Percentiles rank a stretch among this genome's conserved stretches.
phyloP scores from a whole-genome alignment of 768 basidiomycete genomes.

The Mycena crocata region DNA sequence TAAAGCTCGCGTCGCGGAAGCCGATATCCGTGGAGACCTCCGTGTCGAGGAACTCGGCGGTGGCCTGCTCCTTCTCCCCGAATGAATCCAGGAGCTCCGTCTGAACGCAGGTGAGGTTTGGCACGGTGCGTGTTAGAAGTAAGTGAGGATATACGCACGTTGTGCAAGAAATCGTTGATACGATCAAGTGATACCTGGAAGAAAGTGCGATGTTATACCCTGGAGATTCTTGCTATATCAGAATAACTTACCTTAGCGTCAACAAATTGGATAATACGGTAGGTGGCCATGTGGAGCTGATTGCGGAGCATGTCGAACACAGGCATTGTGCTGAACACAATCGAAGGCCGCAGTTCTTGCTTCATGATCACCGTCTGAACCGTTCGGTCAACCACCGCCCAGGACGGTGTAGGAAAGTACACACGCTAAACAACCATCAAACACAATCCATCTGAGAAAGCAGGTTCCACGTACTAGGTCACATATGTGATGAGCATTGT shows the following conservation, averaged over 20 bases:
- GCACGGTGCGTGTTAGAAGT: no score
- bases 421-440: slow-evolving; percentile 1
- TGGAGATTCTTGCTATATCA: no score
- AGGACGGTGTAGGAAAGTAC: not conserved
- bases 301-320: slow-evolving; percentile 74
- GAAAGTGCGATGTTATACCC: no score
- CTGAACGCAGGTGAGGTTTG: slow-evolving; percentile 9
- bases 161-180: slow-evolving; percentile 54
- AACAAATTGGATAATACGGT: slow-evolving; percentile 38
- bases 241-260: slow-evolving; percentile 72
- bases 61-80: slow-evolving; percentile 51
- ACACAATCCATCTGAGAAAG: slow-evolving; percentile 49
- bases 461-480: slow-evolving; percentile 51
- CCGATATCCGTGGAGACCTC: slow-evolving; percentile 49
- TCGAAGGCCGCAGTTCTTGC: slow-evolving; percentile 53
- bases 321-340: slow-evolving; percentile 62
- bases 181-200: slow-evolving; percentile 71
- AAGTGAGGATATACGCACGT: slow-evolving; percentile 39
- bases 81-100: slow-evolving; percentile 35
- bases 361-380: slow-evolving; percentile 55
- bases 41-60: slow-evolving; percentile 44
- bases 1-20: slow-evolving; percentile 65
- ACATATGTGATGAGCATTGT: slow-evolving; percentile 76
- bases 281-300: slow-evolving; percentile 57
- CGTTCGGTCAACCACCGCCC: slow-evolving; percentile 38